phyloP scores from a whole-genome alignment of 192 early-diverging fungal genomes.

The Entomortierella beljakovae region DNA sequence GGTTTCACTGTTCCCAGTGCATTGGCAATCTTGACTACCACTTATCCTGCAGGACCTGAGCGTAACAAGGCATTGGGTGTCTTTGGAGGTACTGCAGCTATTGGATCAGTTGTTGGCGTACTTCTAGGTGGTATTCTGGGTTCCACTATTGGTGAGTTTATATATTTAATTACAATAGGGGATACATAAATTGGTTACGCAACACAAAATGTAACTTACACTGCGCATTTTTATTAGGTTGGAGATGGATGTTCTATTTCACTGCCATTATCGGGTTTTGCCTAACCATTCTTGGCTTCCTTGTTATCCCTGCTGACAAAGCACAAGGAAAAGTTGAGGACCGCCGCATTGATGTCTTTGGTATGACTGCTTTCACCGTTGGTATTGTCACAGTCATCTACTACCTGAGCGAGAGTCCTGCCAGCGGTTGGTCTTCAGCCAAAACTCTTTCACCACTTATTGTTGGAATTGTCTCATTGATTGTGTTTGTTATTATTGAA shows the following conservation, averaged over 20 bases:
- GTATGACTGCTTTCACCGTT: constrained; percentile 25
- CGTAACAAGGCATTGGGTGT: constrained; percentile 33
- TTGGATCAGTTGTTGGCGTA: constrained; percentile 42
- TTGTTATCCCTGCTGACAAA: constrained; percentile 34
- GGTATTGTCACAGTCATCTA: constrained; percentile 46
- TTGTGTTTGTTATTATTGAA: constrained; percentile 25
- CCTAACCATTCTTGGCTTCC: constrained; percentile 22
- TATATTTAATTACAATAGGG: background rate
- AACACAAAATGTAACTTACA: background rate
- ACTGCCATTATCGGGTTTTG: constrained; percentile 34
- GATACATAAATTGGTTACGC: background rate
- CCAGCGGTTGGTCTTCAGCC: constrained; percentile 21
- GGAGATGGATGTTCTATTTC: constrained; percentile 57
- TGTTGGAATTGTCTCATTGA: constrained; percentile 14
- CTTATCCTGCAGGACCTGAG: constrained; percentile 37
- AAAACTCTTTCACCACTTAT: constrained; percentile 25
- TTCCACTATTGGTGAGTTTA: constrained; percentile 34
- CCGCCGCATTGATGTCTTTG: constrained; percentile 43
- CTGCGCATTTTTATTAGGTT: constrained; percentile 12
- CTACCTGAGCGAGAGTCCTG: constrained; percentile 42
- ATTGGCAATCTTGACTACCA: constrained; percentile 47
- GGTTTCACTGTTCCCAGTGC: constrained; percentile 55
- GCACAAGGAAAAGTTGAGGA: constrained; percentile 9
- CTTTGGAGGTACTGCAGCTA: constrained; percentile 40
- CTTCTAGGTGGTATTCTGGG: constrained; percentile 45